These are phyloP conservation scores for Antarctomyces pellizariae DNA, from an alignment of 495 filamentous ascomycete genomes.

Conservation along the genomic window DNA sequence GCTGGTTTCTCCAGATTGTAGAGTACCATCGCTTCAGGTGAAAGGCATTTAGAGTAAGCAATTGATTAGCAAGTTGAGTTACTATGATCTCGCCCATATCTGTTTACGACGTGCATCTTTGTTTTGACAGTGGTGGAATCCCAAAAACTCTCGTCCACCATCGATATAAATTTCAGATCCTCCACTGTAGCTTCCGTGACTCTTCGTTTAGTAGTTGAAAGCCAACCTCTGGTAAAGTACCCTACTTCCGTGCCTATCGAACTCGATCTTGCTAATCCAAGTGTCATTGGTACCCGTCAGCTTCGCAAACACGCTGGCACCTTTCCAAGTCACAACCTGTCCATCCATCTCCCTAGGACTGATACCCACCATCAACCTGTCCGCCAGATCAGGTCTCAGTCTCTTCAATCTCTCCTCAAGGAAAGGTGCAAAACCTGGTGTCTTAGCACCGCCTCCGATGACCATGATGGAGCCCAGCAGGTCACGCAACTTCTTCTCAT, in stretches of 20 bases:
- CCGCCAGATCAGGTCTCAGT: conserved; percentile 42
- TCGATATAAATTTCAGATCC: too few species aligned
- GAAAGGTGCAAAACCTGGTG: conserved; percentile 45
- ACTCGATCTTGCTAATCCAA: conserved; percentile 77
- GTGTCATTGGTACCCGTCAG: conserved; percentile 66
- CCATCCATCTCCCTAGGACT: conserved; percentile 84
- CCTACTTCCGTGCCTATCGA: conserved; percentile 63
- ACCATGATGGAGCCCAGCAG: conserved; percentile 91
- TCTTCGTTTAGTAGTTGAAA: conserved; percentile 47
- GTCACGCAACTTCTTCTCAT: conserved; percentile 82
- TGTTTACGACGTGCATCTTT: too few species aligned
- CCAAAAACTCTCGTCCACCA: too few species aligned
- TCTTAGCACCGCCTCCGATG: conserved; percentile 71
- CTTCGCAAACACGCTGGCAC: conserved; percentile 91
- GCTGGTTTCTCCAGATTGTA: conserved; percentile 10
- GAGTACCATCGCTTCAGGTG: too few species aligned
- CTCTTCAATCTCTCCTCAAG: conserved; percentile 60
- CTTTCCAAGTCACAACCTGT: conserved; percentile 93
- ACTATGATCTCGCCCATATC: too few species aligned
- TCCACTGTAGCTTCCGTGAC: too few species aligned
- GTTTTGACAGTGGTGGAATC: too few species aligned
- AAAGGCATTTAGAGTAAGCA: too few species aligned
- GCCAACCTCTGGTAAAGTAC: conserved; percentile 71
- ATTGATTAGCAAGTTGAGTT: too few species aligned
- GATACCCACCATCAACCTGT: conserved; percentile 69